Base-by-base conservation (phyloP, 257 asterid species). In the Solanum habrochaites region DNA sequence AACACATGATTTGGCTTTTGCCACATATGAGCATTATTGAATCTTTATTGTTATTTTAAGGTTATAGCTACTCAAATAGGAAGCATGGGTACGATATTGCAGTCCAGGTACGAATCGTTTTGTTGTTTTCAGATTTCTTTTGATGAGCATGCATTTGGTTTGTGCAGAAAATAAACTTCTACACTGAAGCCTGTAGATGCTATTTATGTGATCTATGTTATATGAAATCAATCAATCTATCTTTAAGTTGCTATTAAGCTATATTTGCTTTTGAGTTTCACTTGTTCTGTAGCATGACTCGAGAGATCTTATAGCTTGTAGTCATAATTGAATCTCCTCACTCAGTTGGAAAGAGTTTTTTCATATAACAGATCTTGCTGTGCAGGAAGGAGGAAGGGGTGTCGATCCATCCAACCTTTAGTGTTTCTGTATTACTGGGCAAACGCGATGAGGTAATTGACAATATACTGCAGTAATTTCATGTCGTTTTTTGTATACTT, bases 51-150 rank as follows among this genome's bases (percentile, higher is more conserved):
- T 43, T 70, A 14, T 42, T 89, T 90, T 9, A 93, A 97, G 99
- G 97, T 94, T 35, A 87, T 97, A 88, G 98, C 93, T 29, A 95
- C 98, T 90, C 98, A 97, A 93, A 94, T 97, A 71, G 98, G 99
- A 90, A 93, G 97, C 90, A 94, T 97, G 98, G 99, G 98, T 39
- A 95, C 99, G 37, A 93, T 97, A 89, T 83, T 97, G 89, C 98
- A 94, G 45, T 97, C 98, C 83, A 94, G 99, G 99, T 96, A 37
- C 31, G 88, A 39, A 25, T 66, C 37, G 3, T 9, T 58, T 69
- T 83, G 2, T 3, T 3, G 40, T 78, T 82, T 67, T 82, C 70
- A 43, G 66, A 32, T 45, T 18, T 60, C 18, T 52, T 64, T 12
- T 27, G 74, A 56, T 62, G 43, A 81, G 47, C 52, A 20, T 66